Evolutionary conservation across 768 basidiomycete genomes (phyloP), one percentile per base, ranked within the genome.

Genomic region (Auriscalpium vulgare): DNA sequence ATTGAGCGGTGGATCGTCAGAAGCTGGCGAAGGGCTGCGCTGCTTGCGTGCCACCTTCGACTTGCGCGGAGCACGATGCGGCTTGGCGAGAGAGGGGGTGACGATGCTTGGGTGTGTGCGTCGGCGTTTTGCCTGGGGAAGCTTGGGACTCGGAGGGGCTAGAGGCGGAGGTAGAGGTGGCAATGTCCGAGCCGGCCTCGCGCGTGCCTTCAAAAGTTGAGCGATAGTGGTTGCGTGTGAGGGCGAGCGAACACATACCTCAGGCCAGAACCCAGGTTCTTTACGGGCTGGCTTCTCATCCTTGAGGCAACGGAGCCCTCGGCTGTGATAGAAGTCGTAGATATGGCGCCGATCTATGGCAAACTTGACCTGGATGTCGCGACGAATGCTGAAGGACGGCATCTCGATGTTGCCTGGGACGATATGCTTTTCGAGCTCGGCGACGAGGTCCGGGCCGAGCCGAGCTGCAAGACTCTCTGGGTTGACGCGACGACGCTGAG

Each of bases 271-370:
- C 29, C 50, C 59, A 11, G 48, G 50, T 50, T 44, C 59, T 56
- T 50, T 65, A 36, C 56, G 62, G 56, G 57, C 53, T 1, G 49
- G 29, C 23, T 63, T 49, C 63, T 66, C 55, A 54, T 63, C 47
- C 55, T 55, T 61, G 37, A 58, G 52, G 43, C 52, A 68, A n/a
- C 68, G 64, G 36, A 68, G 56, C 54, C 75, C 79, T 63, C 75
- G 72, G 63, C 75, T 77, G 68, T 88, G 87, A 69, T 86, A 88
- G 67, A 88, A 88, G 68, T 88, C 87, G 65, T 88, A 88, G 59
- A 88, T 82, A 62, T 87, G 86, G 61, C 87, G 72, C 60, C 87
- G 75, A 66, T 88, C 86, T 56, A 87, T 83, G 57, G 73, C 74
- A 66, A 85, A 86, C 47, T 83, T 79, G 64, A 82, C 78, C 68